Evolutionary conservation across 2,329 filamentous ascomycete genomes (phyloP).

Genomic region (Metarhizium robertsii): DNA sequence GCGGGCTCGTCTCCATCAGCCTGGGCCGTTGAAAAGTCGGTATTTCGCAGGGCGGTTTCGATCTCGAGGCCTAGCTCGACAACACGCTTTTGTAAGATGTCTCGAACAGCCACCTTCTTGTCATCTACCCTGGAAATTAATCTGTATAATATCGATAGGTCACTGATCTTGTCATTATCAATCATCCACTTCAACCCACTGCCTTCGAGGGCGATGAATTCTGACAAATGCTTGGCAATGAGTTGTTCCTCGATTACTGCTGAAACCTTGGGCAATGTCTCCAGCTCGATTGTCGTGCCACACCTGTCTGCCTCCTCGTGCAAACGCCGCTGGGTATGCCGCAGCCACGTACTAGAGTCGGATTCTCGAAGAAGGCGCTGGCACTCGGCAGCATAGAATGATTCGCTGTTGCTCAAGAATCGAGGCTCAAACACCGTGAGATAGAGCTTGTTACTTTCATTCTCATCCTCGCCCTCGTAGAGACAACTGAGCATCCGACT

Average conservation of each 20-base stretch:
- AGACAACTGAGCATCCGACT: slow-evolving; percentile 83
- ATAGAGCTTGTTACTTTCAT: slow-evolving; percentile 74
- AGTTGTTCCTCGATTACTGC: slow-evolving; percentile 72
- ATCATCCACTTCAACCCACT: slow-evolving; percentile 86
- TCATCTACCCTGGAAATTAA: slow-evolving; percentile 70
- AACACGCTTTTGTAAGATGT: slow-evolving; percentile 64
- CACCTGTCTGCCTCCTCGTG: slow-evolving; percentile 76
- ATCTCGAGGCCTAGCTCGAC: slow-evolving; percentile 75
- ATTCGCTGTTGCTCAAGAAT: slow-evolving; percentile 61
- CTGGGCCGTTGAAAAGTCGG: slow-evolving; percentile 37
- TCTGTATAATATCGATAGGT: slow-evolving; percentile 72
- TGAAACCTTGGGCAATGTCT: slow-evolving; percentile 65
- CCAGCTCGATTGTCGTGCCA: slow-evolving; percentile 65
- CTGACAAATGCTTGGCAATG: slow-evolving; percentile 66
- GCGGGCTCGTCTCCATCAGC: slow-evolving; percentile 39
- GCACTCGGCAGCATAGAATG: slow-evolving; percentile 71
- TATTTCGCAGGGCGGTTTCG: slow-evolving; percentile 56
- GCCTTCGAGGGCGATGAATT: slow-evolving; percentile 74
- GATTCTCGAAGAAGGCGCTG: slow-evolving; percentile 64
- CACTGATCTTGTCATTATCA: slow-evolving; percentile 73
- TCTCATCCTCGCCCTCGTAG: slow-evolving; percentile 72
- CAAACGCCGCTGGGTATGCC: slow-evolving; percentile 64
- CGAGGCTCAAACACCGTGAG: slow-evolving; percentile 70
- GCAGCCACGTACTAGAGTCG: slow-evolving; percentile 75
- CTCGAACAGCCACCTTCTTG: slow-evolving; percentile 60